Conservation (phyloP, 495 filamentous ascomycete species). For the Penicillium chermesinum region DNA sequence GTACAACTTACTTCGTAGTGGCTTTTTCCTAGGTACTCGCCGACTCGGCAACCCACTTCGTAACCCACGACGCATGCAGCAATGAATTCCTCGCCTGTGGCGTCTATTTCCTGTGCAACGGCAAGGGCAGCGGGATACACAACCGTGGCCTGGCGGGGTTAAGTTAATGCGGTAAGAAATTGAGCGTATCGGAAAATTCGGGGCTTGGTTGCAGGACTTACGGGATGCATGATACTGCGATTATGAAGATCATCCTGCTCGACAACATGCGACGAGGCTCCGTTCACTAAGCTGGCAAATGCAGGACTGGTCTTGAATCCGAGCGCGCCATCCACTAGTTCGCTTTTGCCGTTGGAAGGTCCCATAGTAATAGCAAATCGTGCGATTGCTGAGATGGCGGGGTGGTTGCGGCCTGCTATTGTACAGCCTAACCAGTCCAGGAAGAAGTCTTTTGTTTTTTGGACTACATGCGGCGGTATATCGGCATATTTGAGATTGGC, state of each 20-base stretch:
- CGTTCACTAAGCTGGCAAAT: slow-evolving; percentile 33
- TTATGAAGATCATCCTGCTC: slow-evolving; percentile 39
- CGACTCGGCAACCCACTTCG: slow-evolving; percentile 31
- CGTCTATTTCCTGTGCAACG: slow-evolving; percentile 28
- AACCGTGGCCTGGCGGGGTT: slow-evolving; percentile 25
- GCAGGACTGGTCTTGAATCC: slow-evolving; percentile 23
- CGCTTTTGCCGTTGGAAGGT: slow-evolving; percentile 26
- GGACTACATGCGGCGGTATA: slow-evolving; percentile 25
- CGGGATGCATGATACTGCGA: slow-evolving; percentile 36
- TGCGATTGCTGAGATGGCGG: slow-evolving; percentile 26
- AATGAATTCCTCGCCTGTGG: slow-evolving; percentile 31
- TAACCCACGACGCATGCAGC: slow-evolving; percentile 34
- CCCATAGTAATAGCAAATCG: slow-evolving; percentile 28
- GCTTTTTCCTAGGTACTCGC: slow-evolving; percentile 29
- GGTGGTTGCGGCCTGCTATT: slow-evolving; percentile 32
- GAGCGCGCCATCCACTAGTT: slow-evolving; percentile 26
- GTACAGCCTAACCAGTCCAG: slow-evolving; percentile 30
- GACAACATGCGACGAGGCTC: slow-evolving; percentile 33
- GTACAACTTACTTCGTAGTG: slow-evolving; percentile 28
- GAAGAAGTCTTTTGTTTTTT: slow-evolving; percentile 35
- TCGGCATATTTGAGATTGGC: slow-evolving; percentile 21
- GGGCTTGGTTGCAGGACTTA: too few species aligned
- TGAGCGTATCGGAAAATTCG: too few species aligned
- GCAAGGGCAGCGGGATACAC: slow-evolving; percentile 32
- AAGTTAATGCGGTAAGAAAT: too few species aligned